Percentiles rank a stretch among this genome's conserved stretches.
These are phyloP conservation scores for Phyllosticta citribraziliensis DNA, from an alignment of 2,329 filamentous ascomycete species.

Conservation along the genomic window DNA sequence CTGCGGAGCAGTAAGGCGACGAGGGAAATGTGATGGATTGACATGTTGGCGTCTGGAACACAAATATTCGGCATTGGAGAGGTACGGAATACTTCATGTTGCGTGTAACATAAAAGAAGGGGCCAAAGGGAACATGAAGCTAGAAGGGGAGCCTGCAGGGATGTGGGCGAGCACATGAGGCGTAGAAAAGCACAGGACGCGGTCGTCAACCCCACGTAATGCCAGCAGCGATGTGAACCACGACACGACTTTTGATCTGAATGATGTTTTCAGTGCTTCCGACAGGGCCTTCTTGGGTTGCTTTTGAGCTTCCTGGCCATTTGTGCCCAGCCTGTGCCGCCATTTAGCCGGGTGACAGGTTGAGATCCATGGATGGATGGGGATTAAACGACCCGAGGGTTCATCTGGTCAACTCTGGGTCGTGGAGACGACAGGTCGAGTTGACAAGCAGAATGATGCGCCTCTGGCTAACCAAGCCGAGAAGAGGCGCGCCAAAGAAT, in stretches of 20 bases:
- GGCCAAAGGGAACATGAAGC: neutral
- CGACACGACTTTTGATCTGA: neutral
- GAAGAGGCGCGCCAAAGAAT: no score
- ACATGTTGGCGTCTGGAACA: neutral
- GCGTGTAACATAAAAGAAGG: neutral
- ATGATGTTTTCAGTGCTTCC: neutral
- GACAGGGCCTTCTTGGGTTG: neutral
- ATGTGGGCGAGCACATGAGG: neutral
- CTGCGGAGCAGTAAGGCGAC: conserved; percentile 12
- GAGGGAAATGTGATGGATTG: neutral
- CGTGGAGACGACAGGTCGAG: no score
- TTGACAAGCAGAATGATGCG: no score
- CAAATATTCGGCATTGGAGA: neutral
- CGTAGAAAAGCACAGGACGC: neutral
- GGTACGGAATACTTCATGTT: neutral
- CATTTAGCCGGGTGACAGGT: neutral
- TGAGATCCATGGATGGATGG: neutral
- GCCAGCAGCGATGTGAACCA: neutral
- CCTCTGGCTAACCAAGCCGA: no score
- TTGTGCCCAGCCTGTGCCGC: neutral
- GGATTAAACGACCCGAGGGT: no score
- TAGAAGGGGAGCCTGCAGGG: neutral
- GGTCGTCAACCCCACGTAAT: neutral
- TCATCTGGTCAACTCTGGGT: no score
- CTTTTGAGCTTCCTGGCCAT: neutral